phyloP scores from a whole-genome alignment of 2,329 filamentous ascomycete species.

The Chrysoporthe austroafricana region DNA sequence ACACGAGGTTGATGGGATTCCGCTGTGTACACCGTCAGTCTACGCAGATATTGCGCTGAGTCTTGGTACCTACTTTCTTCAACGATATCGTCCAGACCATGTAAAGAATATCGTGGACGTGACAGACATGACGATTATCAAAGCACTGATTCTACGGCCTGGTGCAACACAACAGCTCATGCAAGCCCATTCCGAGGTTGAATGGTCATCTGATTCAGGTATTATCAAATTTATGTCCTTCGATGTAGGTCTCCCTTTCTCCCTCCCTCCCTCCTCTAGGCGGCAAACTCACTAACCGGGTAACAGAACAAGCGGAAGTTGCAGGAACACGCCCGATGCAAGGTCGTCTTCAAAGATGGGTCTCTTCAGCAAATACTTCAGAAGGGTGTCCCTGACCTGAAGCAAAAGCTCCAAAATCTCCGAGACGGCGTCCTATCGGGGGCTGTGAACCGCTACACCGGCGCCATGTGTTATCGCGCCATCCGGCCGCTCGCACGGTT shows the following conservation, averaged over 20 bases:
- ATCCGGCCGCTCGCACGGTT: constrained; percentile 6
- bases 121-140: constrained; percentile 68
- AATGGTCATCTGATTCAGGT: constrained; percentile 63
- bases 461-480: constrained; percentile 10
- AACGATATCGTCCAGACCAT: constrained; percentile 61
- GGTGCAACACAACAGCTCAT: constrained; percentile 60
- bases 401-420: background rate
- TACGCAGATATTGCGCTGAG: constrained; percentile 33
- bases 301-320: constrained; percentile 56
- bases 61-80: constrained; percentile 36
- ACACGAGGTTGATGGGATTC: constrained; percentile 11
- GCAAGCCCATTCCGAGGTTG: constrained; percentile 61
- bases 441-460: background rate
- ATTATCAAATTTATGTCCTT: constrained; percentile 64
- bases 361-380: constrained; percentile 2
- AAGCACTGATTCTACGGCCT: constrained; percentile 51
- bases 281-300: no score
- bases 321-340: constrained; percentile 67
- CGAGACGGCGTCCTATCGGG: background rate
- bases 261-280: background rate
- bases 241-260: constrained; percentile 37
- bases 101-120: constrained; percentile 71
- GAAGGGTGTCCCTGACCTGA: background rate
- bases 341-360: constrained; percentile 50
- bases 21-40: constrained; percentile 31